Evolutionary conservation across 306 rosid genomes (phyloP).

Genomic region (Acmispon strigosus): DNA sequence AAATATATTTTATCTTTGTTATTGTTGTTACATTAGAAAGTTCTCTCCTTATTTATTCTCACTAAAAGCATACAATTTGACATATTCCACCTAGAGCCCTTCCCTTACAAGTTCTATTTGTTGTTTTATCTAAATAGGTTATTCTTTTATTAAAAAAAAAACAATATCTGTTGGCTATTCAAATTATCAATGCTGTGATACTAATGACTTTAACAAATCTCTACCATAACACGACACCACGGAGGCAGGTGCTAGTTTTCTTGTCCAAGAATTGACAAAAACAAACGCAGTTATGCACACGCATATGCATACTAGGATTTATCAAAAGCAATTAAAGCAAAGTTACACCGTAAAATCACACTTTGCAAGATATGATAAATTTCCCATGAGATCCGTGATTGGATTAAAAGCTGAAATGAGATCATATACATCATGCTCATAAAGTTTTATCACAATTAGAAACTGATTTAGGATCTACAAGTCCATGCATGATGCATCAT

Average conservation of each 20-base stretch:
- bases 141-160: neutral
- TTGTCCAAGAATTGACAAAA: neutral
- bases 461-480: neutral
- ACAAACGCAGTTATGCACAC: neutral
- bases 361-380: neutral
- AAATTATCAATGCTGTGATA: neutral
- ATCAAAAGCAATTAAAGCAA: neutral
- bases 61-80: neutral
- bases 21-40: too few species aligned
- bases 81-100: neutral
- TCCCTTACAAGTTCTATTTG: neutral
- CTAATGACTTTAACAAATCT: neutral
- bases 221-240: neutral
- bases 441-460: neutral
- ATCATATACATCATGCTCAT: neutral
- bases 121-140: neutral
- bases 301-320: neutral
- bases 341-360: neutral
- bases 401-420: neutral
- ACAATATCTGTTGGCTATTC: neutral
- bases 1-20: too few species aligned
- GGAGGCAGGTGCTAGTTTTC: neutral
- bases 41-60: neutral
- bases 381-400: neutral
- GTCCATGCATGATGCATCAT: neutral